phyloP scores from a whole-genome alignment of 192 early-diverging fungal species.

The Paraglomus occultum region DNA sequence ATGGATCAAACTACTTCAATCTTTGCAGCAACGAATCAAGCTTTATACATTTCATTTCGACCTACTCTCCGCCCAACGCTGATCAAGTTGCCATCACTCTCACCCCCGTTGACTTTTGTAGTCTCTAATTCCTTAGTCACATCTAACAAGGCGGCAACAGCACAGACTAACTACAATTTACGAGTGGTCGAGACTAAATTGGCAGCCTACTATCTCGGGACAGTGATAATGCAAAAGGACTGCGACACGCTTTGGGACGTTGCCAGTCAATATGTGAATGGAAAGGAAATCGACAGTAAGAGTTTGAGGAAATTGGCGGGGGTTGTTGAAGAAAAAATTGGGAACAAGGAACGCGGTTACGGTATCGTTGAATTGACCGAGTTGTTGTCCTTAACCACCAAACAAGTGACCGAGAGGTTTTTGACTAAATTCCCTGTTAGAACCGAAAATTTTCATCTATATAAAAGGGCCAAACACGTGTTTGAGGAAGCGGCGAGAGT shows the following conservation, averaged over 20 bases:
- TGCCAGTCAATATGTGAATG: slow-evolving; percentile 46
- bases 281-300: slow-evolving; percentile 39
- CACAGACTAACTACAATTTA: slow-evolving; percentile 87
- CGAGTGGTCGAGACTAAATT: slow-evolving; percentile 90
- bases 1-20: slow-evolving; percentile 95
- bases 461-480: slow-evolving; percentile 81
- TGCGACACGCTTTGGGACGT: slow-evolving; percentile 46
- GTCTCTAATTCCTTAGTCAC: slow-evolving; percentile 87
- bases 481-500: slow-evolving; percentile 80
- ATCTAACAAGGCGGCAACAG: slow-evolving; percentile 84
- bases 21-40: slow-evolving; percentile 65
- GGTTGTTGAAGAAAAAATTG: slow-evolving; percentile 36
- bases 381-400: slow-evolving; percentile 35
- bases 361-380: slow-evolving; percentile 36
- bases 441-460: slow-evolving; percentile 68
- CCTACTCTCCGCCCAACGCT: slow-evolving; percentile 63
- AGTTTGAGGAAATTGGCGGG: slow-evolving; percentile 42
- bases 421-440: slow-evolving; percentile 56
- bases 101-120: slow-evolving; percentile 67
- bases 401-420: slow-evolving; percentile 38
- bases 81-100: slow-evolving; percentile 60
- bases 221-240: slow-evolving; percentile 7
- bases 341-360: slow-evolving; percentile 29
- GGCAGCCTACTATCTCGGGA: slow-evolving; percentile 53
- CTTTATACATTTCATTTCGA: slow-evolving; percentile 80